These are phyloP conservation scores for Fennellomyces sp. DNA, from an alignment of 371 early-diverging fungal genomes.

Conservation along the genomic window DNA sequence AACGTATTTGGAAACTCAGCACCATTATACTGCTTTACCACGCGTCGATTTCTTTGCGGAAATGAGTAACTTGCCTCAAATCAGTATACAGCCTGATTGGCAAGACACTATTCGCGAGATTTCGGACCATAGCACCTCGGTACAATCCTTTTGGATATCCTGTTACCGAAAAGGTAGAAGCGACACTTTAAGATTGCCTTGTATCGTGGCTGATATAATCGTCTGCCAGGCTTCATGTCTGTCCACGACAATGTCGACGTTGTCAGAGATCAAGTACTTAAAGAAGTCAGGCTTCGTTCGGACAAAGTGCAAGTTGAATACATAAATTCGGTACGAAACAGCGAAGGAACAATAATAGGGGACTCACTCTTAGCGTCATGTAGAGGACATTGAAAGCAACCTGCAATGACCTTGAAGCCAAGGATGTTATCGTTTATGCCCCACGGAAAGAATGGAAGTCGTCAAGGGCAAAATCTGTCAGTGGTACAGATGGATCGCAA, in stretches of 20 bases:
- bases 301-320: conserved; percentile 19
- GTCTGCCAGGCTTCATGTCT: not conserved
- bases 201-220: not conserved
- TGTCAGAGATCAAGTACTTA: not conserved
- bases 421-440: conserved; percentile 25
- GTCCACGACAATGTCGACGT: conserved; percentile 21
- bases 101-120: conserved; percentile 38
- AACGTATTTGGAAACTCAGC: too few relatives aligned
- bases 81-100: conserved; percentile 51
- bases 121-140: conserved; percentile 19
- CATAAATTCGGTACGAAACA: conserved; percentile 28
- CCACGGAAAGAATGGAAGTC: conserved; percentile 24
- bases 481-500: not conserved
- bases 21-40: not conserved
- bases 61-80: conserved; percentile 26
- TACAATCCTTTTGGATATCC: conserved; percentile 57
- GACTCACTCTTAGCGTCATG: not conserved
- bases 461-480: conserved; percentile 12
- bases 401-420: conserved; percentile 26
- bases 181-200: not conserved
- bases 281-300: conserved; percentile 17
- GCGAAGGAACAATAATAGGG: conserved; percentile 4
- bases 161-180: conserved; percentile 50
- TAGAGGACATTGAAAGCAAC: conserved; percentile 49
- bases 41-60: too few relatives aligned